Percentiles rank a stretch among this genome's conserved stretches.
Evolutionary conservation across 495 filamentous ascomycete genomes (phyloP).

Genomic region (Ascobolus immersus): DNA sequence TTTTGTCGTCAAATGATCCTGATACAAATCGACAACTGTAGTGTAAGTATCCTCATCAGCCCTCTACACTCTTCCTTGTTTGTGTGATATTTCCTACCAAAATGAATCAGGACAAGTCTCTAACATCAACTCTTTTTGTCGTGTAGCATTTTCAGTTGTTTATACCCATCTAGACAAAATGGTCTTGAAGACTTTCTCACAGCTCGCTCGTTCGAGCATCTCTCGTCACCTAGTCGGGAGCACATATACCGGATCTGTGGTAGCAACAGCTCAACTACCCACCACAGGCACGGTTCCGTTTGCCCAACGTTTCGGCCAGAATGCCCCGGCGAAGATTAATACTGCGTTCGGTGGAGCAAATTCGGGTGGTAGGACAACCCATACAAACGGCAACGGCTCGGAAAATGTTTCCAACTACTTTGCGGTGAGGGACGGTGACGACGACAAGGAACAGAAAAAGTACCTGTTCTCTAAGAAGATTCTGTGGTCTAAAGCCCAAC

Average conservation of each 20-base stretch:
- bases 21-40: too few species aligned
- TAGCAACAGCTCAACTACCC: constrained; percentile 76
- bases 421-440: constrained; percentile 11
- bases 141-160: too few species aligned
- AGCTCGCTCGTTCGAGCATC: constrained; percentile 90
- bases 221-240: constrained; percentile 89
- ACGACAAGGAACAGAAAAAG: constrained; percentile 14
- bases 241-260: constrained; percentile 80
- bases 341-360: constrained; percentile 34
- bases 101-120: too few species aligned
- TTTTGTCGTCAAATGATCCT: constrained; percentile 2
- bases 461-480: constrained; percentile 17
- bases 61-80: too few species aligned
- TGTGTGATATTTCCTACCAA: too few species aligned
- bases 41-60: too few species aligned
- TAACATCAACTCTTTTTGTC: too few species aligned
- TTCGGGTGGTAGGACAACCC: constrained; percentile 31
- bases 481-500: constrained; percentile 16
- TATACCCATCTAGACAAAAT: constrained; percentile 45
- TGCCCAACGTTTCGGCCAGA: constrained; percentile 26
- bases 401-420: constrained; percentile 14
- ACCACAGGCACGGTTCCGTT: constrained; percentile 50
- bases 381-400: constrained; percentile 41
- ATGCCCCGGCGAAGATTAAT: constrained; percentile 27
- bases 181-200: constrained; percentile 59